phyloP scores from a whole-genome alignment of 495 filamentous ascomycete genomes.

The Xylaria acuta region DNA sequence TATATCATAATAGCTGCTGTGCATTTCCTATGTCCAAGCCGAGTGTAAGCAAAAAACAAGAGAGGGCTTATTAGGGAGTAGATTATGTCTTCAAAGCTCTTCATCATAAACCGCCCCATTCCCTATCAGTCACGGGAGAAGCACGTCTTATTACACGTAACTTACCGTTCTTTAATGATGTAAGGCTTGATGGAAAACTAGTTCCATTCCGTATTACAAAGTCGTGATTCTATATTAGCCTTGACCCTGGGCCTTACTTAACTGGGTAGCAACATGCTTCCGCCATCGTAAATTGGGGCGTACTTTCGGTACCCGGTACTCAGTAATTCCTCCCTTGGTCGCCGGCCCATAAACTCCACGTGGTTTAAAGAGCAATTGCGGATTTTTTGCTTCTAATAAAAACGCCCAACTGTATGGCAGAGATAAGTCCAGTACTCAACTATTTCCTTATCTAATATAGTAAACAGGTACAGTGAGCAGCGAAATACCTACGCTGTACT shows the following conservation, averaged over 20 bases:
- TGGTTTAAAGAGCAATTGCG: neutral
- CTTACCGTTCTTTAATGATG: neutral
- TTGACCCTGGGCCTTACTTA: neutral
- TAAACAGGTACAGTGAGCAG: neutral
- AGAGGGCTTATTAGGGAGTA: neutral
- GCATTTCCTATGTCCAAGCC: neutral
- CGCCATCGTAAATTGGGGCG: neutral
- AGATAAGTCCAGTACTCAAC: neutral
- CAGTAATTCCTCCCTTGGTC: neutral
- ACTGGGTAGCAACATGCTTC: neutral
- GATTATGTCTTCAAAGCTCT: neutral
- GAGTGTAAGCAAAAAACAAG: too few species aligned
- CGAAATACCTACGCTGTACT: neutral
- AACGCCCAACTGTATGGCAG: neutral
- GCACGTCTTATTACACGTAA: neutral
- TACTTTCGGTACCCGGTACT: neutral
- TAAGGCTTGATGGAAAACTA: too few species aligned
- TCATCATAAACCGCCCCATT: neutral
- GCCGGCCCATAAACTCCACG: neutral
- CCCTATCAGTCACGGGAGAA: neutral
- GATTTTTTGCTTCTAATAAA: neutral
- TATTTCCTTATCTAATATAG: neutral
- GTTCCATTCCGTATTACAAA: too few species aligned
- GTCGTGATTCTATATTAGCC: too few species aligned
- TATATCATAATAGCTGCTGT: too few species aligned